A percentile compares a stretch with the other conserved stretches of the same genome.
These are phyloP conservation scores for Apophysomyces variabilis DNA, from an alignment of 371 early-diverging fungal species.

Conservation along the genomic window DNA sequence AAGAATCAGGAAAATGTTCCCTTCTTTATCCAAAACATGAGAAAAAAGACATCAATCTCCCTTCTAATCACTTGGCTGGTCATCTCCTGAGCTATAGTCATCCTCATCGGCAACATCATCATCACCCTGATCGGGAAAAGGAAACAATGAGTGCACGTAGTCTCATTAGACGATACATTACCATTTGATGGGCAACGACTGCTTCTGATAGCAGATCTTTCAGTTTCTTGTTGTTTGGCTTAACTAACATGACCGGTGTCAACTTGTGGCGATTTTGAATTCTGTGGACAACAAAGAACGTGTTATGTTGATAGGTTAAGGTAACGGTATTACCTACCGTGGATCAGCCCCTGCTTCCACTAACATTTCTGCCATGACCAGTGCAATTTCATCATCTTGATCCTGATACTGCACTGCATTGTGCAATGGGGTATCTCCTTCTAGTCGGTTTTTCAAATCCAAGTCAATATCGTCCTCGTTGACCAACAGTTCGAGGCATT, in stretches of 20 bases:
- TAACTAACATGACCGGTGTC: slow-evolving; percentile 40
- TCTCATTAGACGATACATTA: slow-evolving; percentile 11
- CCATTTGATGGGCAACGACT: slow-evolving; percentile 33
- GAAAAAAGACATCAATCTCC: background rate
- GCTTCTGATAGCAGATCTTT: slow-evolving; percentile 33
- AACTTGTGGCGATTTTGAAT: slow-evolving; percentile 42
- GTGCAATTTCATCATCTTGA: slow-evolving; percentile 51
- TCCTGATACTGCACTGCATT: slow-evolving; percentile 57
- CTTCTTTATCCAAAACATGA: background rate
- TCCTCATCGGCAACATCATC: background rate
- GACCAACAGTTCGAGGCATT: slow-evolving; percentile 61
- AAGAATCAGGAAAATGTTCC: background rate
- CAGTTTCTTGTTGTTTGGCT: slow-evolving; percentile 34
- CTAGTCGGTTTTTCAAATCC: slow-evolving; percentile 58
- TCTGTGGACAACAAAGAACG: slow-evolving; percentile 13
- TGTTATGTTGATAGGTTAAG: too few relatives aligned
- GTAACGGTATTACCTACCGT: slow-evolving; percentile 23
- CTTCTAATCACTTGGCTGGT: slow-evolving; percentile 6
- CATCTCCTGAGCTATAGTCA: background rate
- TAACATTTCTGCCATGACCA: slow-evolving; percentile 60
- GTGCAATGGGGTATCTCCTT: slow-evolving; percentile 70
- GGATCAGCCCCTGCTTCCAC: slow-evolving; percentile 60
- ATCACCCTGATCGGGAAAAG: background rate
- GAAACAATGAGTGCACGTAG: background rate
- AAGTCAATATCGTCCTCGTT: slow-evolving; percentile 58